Evolutionary conservation across 331 rosid species (phyloP).

Genomic region (Quercus tomentella): DNA sequence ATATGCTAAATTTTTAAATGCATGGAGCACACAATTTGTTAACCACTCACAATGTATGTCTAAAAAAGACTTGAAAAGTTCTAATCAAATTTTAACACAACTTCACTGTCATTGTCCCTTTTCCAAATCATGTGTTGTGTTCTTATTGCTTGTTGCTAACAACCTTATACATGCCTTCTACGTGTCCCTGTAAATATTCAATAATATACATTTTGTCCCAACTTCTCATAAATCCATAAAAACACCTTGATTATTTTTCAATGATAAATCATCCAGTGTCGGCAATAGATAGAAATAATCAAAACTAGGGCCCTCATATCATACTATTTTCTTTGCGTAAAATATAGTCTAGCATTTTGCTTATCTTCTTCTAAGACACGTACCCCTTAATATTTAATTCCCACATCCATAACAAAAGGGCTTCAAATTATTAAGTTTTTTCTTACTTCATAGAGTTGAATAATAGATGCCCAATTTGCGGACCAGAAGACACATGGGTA

Average conservation of each 20-base stretch:
- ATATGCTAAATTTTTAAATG: not conserved
- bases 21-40: not conserved
- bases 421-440: no score
- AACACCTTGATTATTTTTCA: not conserved
- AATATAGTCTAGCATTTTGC: not conserved
- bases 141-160: not conserved
- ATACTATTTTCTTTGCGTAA: not conserved
- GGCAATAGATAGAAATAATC: not conserved
- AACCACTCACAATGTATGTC: not conserved
- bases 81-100: not conserved
- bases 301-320: not conserved
- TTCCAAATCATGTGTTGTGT: not conserved
- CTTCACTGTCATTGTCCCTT: not conserved
- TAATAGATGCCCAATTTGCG: no score
- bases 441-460: no score
- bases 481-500: no score
- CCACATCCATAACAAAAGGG: no score
- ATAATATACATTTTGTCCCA: not conserved
- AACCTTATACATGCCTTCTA: not conserved
- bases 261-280: not conserved
- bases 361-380: not conserved
- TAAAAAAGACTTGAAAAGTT: not conserved
- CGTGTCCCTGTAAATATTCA: not conserved
- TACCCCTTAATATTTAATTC: not conserved
- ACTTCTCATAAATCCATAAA: not conserved